Conservation (phyloP, 345 rosid genomes). For the Euphorbia tirucalli region DNA sequence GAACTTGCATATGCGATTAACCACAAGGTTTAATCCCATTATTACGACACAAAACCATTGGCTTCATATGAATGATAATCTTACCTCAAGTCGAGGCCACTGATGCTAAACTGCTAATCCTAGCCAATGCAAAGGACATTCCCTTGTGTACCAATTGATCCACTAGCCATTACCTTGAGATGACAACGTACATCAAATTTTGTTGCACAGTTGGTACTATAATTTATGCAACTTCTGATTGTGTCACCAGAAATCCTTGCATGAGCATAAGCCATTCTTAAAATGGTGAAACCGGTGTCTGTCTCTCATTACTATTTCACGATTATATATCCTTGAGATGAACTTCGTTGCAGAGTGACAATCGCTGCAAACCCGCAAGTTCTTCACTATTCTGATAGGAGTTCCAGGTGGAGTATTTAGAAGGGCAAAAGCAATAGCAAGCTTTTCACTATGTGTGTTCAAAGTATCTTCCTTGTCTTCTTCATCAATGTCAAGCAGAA, state of each 20-base stretch:
- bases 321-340: slow-evolving; percentile 31
- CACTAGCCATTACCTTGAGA: too few species aligned
- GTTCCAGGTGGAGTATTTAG: slow-evolving; percentile 30
- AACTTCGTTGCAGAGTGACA: slow-evolving; percentile 36
- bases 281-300: slow-evolving; percentile 38
- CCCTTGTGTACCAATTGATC: too few species aligned
- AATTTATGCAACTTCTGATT: not conserved
- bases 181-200: too few species aligned
- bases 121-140: too few species aligned
- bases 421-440: slow-evolving; percentile 38
- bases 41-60: too few species aligned
- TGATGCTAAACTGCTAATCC: too few species aligned
- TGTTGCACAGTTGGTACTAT: too few species aligned
- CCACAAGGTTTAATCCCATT: too few species aligned
- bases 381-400: slow-evolving; percentile 35
- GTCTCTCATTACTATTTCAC: slow-evolving; percentile 40
- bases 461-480: slow-evolving; percentile 37
- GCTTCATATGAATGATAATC: too few species aligned
- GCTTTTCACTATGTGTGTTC: slow-evolving; percentile 33
- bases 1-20: too few species aligned
- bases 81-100: too few species aligned
- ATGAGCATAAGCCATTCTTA: slow-evolving; percentile 35
- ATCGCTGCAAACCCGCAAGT: slow-evolving; percentile 35
- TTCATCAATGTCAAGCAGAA: slow-evolving; percentile 36
- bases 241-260: slow-evolving; percentile 36